Evolutionary conservation across 2,329 filamentous ascomycete genomes (phyloP), one percentile per base, ranked within the genome.

Genomic region (Thermothelomyces thermophilus): DNA sequence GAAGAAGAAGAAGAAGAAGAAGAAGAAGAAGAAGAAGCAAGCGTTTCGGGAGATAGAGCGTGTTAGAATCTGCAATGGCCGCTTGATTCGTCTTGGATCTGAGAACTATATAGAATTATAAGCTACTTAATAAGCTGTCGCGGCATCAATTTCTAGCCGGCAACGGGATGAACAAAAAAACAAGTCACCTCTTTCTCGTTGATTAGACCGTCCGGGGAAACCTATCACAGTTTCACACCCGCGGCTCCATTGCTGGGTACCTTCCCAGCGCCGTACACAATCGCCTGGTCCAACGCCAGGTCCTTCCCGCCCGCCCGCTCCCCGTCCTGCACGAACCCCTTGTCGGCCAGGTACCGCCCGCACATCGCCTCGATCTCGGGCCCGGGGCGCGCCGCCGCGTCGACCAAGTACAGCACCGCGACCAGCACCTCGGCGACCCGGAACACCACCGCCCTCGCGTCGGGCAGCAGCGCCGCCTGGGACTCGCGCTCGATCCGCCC

Each of bases 371-470:
- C 58, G 0, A 68, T 63, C 4, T 68, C 67, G 2, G 51, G 46
- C 6, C 70, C 66, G 2, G 65, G 65, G 42, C 71, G 66, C 31
- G 60, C 65, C 5, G 59, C 50, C 1, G 66, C 66, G 51, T 76
- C 73, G 1, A 71, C 64, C 35, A 68, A 58, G 33, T 75, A 63
- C 41, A 78, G 56, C n/a, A 69, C 60, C 8, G 66, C 68, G 17
- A 73, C 68, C 22, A 75, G 48, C 7, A 73, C 59, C 47, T 76
- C 71, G 0, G 73, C 71, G 1, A 72, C 59, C 2, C 58, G 55
- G 64, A 71, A 75, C 3, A 74, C 62, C 1, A 77, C 51, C 4
- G 66, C 63, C 40, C 76, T 67, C 1, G 73, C 75, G 26, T 75
- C 69, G 1, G 67, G 66, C 31, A 77, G 59, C 51, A 80, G 64